A percentile compares a stretch with the other conserved stretches of the same genome.
Conservation (phyloP, 768 basidiomycete genomes). For the Psilocybe cyanescens region DNA sequence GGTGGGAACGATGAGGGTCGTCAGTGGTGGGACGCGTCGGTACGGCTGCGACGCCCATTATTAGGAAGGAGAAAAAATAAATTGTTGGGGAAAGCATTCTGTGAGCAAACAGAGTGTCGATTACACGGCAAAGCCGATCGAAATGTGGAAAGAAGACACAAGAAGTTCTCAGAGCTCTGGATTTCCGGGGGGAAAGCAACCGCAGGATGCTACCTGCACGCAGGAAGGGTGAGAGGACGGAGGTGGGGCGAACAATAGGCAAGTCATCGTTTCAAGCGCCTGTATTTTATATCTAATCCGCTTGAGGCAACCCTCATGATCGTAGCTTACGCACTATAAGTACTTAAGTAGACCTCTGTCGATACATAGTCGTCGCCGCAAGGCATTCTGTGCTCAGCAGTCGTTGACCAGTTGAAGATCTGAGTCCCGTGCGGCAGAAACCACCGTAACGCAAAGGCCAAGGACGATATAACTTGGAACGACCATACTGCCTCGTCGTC, state of each 20-base stretch:
- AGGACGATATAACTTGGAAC: neutral
- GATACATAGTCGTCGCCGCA: neutral
- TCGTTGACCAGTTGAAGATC: neutral
- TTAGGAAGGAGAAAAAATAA: constrained; percentile 27
- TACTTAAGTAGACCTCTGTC: neutral
- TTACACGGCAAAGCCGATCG: neutral
- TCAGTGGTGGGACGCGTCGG: constrained; percentile 22
- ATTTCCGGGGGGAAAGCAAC: neutral
- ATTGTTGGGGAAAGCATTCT: constrained; percentile 27
- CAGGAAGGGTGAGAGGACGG: constrained; percentile 3
- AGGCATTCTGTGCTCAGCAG: neutral
- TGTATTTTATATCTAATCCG: constrained; percentile 22
- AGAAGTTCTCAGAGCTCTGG: no score
- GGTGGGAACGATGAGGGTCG: constrained; percentile 35
- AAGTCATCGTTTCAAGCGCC: constrained; percentile 15
- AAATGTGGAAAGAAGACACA: neutral
- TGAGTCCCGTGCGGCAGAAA: neutral
- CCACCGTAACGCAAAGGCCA: neutral
- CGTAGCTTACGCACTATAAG: constrained; percentile 5
- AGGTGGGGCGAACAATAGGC: constrained; percentile 14
- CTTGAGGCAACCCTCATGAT: constrained; percentile 14
- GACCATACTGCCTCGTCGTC: no score
- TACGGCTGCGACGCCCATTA: constrained; percentile 26
- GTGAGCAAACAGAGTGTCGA: constrained; percentile 5
- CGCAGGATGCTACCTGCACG: constrained; percentile 16